Evolutionary conservation across 192 early-diverging fungal species (phyloP), one percentile per base, ranked within the genome.

Genomic region (Coemansia furcata): DNA sequence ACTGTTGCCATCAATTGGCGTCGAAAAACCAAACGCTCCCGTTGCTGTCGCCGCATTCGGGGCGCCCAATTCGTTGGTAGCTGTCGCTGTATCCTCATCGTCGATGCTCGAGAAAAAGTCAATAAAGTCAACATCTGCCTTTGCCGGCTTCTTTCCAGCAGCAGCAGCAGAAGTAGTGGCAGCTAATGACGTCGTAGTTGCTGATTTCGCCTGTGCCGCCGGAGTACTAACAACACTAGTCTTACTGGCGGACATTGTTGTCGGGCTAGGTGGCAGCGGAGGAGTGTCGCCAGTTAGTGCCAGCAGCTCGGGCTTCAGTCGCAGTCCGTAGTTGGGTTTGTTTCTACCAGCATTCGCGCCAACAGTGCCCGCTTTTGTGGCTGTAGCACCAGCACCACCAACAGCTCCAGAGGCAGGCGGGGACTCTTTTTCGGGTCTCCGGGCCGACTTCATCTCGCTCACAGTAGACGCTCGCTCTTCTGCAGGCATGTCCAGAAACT

Each of bases 51-150:
- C 23, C 5, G 47, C 39, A 15, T 30, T 39, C 7, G 55, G 15
- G 11, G 47, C 49, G 1, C 42, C 17, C 39, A 43, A 10, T 32
- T 17, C 37, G 38, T 57, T 43, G 36, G 38, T 29, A 4, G 47
- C 46, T 1, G 37, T 38, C 4, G 68, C 33, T 5, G 62, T 43
- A 1, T 42, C 47, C 4, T 81, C 76, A 55, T 78, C 75, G 37
- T 85, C 84, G 36, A 85, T 82, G 42, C 84, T 85, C 15, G 84
- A 72, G 71, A 85, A 85, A 68, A 85, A 85, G 71, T 85, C 84
- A 21, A 85, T 85, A 71, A 85, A 76, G 58, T 85, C 76, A 3
- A 76, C 69, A 40, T 78, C 74, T 1, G 62, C 69, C 11, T 44
- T 65, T 12, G 36, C 57, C 17, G 61, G 32, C 42, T 65, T 65